A percentile compares a stretch with the other conserved stretches of the same genome.
Evolutionary conservation across 1,284 basidiomycete species (phyloP).

Genomic region (Uromyces viciae-fabae): DNA sequence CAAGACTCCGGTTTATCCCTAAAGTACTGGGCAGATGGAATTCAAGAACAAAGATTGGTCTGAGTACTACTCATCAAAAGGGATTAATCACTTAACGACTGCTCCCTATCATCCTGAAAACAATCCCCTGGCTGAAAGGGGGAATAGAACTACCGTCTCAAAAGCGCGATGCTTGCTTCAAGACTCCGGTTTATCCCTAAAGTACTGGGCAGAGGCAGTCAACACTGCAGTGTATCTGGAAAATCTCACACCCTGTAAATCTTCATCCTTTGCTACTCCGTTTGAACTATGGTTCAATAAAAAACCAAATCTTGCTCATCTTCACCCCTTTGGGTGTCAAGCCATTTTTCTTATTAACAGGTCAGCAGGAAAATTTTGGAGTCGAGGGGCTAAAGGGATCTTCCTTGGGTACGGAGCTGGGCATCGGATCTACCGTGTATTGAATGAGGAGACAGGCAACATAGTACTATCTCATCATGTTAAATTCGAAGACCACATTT

Average conservation of each 20-base stretch:
- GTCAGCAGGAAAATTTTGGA: neutral
- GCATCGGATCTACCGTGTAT: neutral
- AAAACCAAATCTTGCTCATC: neutral
- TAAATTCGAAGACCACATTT: neutral
- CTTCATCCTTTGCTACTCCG: neutral
- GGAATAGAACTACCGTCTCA: neutral
- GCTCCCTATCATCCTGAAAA: neutral
- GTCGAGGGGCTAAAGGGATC: neutral
- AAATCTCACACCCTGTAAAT: neutral
- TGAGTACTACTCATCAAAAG: no score
- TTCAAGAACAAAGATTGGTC: no score
- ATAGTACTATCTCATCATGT: neutral
- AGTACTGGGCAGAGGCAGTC: neutral
- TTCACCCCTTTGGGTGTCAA: neutral
- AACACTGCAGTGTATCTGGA: neutral
- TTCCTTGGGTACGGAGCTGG: neutral
- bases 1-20: neutral
- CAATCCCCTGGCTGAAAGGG: neutral
- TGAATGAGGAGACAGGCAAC: slow-evolving; percentile 14
- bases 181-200: neutral
- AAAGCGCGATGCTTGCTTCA: neutral
- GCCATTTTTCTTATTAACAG: neutral
- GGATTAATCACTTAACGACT: neutral
- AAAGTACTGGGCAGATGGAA: neutral
- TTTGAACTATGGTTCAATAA: neutral